Evolutionary conservation across 305 asterid genomes (phyloP).

Genomic region (Fraxinus paxiana): DNA sequence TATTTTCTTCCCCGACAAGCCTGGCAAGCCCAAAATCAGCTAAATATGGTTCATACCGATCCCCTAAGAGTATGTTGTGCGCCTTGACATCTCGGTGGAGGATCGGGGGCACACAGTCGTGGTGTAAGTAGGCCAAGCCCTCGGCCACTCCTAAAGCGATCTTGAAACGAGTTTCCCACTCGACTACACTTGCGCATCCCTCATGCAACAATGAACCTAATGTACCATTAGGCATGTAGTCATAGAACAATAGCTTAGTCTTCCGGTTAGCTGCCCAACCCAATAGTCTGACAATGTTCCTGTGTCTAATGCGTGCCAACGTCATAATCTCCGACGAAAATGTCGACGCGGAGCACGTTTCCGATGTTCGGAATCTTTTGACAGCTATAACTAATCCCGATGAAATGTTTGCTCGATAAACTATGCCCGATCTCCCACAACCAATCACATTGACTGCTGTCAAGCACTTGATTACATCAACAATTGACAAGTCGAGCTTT

Average conservation of each 20-base stretch:
- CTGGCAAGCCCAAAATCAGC: slow-evolving; percentile 95
- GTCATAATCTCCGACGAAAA: slow-evolving; percentile 72
- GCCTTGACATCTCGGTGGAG: slow-evolving; percentile 83
- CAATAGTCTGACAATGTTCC: slow-evolving; percentile 60
- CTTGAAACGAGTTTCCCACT: slow-evolving; percentile 72
- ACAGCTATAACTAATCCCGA: slow-evolving; percentile 59
- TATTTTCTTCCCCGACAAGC: slow-evolving; percentile 54
- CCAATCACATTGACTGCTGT: slow-evolving; percentile 54
- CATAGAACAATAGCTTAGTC: slow-evolving; percentile 64
- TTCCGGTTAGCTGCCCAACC: slow-evolving; percentile 76
- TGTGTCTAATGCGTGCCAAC: slow-evolving; percentile 58
- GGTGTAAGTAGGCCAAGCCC: slow-evolving; percentile 84
- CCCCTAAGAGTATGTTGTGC: slow-evolving; percentile 69
- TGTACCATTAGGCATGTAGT: slow-evolving; percentile 60
- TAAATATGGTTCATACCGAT: slow-evolving; percentile 62
- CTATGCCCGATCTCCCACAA: slow-evolving; percentile 67
- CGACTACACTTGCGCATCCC: slow-evolving; percentile 38
- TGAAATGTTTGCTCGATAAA: slow-evolving; percentile 45
- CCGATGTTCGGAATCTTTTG: slow-evolving; percentile 51
- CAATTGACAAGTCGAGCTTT: slow-evolving; percentile 59
- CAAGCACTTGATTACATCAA: slow-evolving; percentile 47
- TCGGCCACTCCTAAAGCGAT: slow-evolving; percentile 73
- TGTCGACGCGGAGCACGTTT: slow-evolving; percentile 45
- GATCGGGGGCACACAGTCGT: slow-evolving; percentile 81
- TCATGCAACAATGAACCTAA: slow-evolving; percentile 58